Base-by-base conservation (phyloP, 495 filamentous ascomycete species). In the Aeminium ludgeri region DNA sequence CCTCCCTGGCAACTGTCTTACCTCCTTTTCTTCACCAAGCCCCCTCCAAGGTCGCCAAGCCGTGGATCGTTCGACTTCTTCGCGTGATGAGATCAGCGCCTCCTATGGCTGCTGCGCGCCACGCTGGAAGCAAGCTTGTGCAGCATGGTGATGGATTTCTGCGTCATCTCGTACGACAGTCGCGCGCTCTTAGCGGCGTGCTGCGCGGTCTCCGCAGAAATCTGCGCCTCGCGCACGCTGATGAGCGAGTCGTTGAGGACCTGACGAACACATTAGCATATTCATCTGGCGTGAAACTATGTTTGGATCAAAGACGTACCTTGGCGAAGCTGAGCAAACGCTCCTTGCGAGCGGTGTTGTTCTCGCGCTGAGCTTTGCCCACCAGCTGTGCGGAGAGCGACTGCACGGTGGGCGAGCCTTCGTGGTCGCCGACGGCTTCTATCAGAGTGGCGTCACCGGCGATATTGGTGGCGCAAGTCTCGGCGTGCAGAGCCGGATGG, bases 161-260 rank as follows among this genome's bases (percentile, higher is more conserved):
- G 30, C 7, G 44, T 31, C 27, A 46, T 42, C 43, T 38, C 48
- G 28, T 38, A 46, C 12, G 30, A 23, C 25, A 30, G 8, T 17
- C 37, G 38, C 13, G 48, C 48, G 16, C 31, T 17, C 16, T 15
- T 30, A 10, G 48, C 48, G 13, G 48, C 48, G 2, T 38, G 10
- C 12, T 36, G 30, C 16, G 48, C 48, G 6, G 29, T 43, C 35
- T 46, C 43, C 10, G 43, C 38, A 23, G 30, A 38, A 30, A 51
- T 42, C 38, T 38, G 34, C 2, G 48, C 43, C 19, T 51, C 38
- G 19, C 38, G 43, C 1, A 38, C 43, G 17, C 35, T 42, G 20
- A 43, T 35, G 7, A 46, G 16, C 2, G 38, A 34, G 15, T 51
- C 43, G 30, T 32, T 43, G 20, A 51, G 39, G 2, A 36, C 44